Conservation (phyloP, 768 basidiomycete genomes). For the Leccinum subgranulosum region DNA sequence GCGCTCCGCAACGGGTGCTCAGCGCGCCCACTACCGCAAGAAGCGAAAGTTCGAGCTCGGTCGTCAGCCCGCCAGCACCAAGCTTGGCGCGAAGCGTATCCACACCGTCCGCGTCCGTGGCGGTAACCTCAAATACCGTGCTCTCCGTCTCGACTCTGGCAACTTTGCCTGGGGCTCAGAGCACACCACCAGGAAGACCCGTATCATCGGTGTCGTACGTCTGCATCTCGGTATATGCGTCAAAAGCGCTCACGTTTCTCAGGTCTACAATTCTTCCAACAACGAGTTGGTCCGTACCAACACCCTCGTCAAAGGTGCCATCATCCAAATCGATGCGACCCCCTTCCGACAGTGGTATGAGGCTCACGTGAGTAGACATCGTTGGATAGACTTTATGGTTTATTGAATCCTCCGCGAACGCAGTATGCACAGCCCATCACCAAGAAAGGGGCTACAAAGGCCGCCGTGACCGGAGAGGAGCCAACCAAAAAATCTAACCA, state of each 20-base stretch:
- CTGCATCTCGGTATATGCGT: neutral
- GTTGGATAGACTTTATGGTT: neutral
- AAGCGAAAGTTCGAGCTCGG: constrained; percentile 99
- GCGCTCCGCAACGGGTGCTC: constrained; percentile 89
- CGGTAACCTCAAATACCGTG: constrained; percentile 93
- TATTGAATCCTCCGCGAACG: constrained; percentile 4
- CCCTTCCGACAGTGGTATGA: constrained; percentile 99
- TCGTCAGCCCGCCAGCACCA: constrained; percentile 96
- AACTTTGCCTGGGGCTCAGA: constrained; percentile 99
- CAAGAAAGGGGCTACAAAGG: constrained; percentile 72
- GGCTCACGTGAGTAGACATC: constrained; percentile 70
- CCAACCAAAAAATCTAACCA: constrained; percentile 87
- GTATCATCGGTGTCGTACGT: constrained; percentile 93
- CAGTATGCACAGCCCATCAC: constrained; percentile 95
- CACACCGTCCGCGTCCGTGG: constrained; percentile 95
- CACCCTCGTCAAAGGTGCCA: constrained; percentile 94
- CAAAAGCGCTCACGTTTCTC: constrained; percentile 7
- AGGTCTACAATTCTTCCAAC: constrained; percentile 99
- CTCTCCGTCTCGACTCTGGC: constrained; percentile 92
- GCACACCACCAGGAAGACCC: constrained; percentile 90
- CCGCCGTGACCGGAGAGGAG: constrained; percentile 45
- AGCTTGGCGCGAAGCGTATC: constrained; percentile 92
- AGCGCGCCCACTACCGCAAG: constrained; percentile 96
- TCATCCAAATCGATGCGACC: constrained; percentile 97
- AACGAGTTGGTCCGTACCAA: constrained; percentile 99